Evolutionary conservation across 495 filamentous ascomycete genomes (phyloP).

Genomic region (Neurospora intermedia): DNA sequence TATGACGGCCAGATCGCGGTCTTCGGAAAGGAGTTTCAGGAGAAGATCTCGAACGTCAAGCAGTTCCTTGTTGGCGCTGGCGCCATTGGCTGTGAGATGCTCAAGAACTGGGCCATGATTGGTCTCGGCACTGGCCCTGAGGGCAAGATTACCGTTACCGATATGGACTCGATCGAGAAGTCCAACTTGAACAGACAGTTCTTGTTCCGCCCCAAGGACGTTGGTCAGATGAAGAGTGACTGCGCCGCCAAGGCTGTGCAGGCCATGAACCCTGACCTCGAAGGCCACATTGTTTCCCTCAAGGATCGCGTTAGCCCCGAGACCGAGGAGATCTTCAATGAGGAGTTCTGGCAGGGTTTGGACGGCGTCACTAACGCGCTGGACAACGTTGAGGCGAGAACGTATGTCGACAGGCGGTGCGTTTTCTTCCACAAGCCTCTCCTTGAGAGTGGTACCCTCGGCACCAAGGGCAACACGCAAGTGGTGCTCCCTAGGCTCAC

Average conservation of each 20-base stretch:
- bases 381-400: slow-evolving; percentile 95
- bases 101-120: slow-evolving; percentile 99
- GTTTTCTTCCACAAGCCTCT: slow-evolving; percentile 98
- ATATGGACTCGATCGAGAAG: slow-evolving; percentile 98
- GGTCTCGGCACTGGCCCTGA: slow-evolving; percentile 81
- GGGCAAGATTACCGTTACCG: slow-evolving; percentile 83
- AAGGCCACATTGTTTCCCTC: slow-evolving; percentile 70
- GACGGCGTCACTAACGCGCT: slow-evolving; percentile 95
- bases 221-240: slow-evolving; percentile 95
- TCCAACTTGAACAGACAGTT: slow-evolving; percentile 99
- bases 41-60: slow-evolving; percentile 78
- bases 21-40: slow-evolving; percentile 86
- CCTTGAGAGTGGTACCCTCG: slow-evolving; percentile 91
- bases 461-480: slow-evolving; percentile 97
- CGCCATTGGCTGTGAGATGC: slow-evolving; percentile 97
- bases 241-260: slow-evolving; percentile 81
- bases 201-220: slow-evolving; percentile 87
- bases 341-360: slow-evolving; percentile 83
- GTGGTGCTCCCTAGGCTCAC: slow-evolving; percentile 84
- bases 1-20: slow-evolving; percentile 98
- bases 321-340: slow-evolving; percentile 91
- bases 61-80: slow-evolving; percentile 95
- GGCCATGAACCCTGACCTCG: slow-evolving; percentile 89
- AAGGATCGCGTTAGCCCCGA: slow-evolving; percentile 86
- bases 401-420: slow-evolving; percentile 93